These are phyloP conservation scores for Nicotiana attenuata DNA, from an alignment of 257 asterid genomes.

Conservation along the genomic window DNA sequence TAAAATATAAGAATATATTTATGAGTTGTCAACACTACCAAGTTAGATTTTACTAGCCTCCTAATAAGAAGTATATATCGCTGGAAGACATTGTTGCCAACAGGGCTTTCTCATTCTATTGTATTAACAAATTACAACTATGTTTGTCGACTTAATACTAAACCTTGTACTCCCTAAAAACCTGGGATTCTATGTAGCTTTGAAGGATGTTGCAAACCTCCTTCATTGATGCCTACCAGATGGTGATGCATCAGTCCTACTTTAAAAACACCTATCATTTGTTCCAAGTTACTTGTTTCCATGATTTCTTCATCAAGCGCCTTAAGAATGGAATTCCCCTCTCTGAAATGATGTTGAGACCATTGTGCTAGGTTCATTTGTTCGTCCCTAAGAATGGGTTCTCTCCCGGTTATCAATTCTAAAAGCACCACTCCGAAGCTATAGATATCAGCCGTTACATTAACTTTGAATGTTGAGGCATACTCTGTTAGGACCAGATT, in stretches of 20 bases:
- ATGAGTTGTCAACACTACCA: no score
- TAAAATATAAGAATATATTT: no score
- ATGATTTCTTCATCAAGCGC: constrained; percentile 40
- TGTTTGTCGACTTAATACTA: neutral
- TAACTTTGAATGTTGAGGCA: constrained; percentile 42
- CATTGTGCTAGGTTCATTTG: constrained; percentile 69
- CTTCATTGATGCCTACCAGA: constrained; percentile 67
- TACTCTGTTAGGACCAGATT: constrained; percentile 43
- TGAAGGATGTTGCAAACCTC: constrained; percentile 57
- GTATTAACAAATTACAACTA: neutral
- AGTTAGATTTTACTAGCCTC: no score
- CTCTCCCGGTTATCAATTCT: constrained; percentile 40
- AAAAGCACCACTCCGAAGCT: constrained; percentile 42
- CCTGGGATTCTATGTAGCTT: constrained; percentile 4
- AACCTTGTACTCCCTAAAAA: neutral
- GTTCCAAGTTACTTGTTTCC: constrained; percentile 41
- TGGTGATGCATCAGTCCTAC: constrained; percentile 58
- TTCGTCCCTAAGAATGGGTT: constrained; percentile 52
- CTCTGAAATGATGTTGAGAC: constrained; percentile 58
- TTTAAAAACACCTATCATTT: constrained; percentile 44
- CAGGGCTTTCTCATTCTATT: neutral
- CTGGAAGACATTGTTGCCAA: neutral
- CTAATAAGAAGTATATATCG: no score
- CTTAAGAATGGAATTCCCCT: constrained; percentile 39
- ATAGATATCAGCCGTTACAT: constrained; percentile 33